These are phyloP conservation scores for Venturiaceae sp. DNA, from an alignment of 2,329 filamentous ascomycete genomes.

Conservation along the genomic window DNA sequence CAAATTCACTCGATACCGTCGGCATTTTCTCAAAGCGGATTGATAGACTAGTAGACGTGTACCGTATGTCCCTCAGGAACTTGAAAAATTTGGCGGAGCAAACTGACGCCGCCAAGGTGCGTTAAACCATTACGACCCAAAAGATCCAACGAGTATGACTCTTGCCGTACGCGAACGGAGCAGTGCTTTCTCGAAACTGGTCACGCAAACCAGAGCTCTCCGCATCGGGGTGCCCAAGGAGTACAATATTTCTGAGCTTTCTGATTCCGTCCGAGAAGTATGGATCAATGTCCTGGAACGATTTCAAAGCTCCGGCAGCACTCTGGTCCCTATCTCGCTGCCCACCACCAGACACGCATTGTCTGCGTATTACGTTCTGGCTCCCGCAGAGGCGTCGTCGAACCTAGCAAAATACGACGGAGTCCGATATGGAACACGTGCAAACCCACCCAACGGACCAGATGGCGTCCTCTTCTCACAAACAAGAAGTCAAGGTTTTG, in stretches of 20 bases:
- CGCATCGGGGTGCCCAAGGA: constrained; percentile 54
- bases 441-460: constrained; percentile 42
- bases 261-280: constrained; percentile 54
- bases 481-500: constrained; percentile 41
- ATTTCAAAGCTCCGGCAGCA: constrained; percentile 57
- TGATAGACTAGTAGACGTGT: background rate
- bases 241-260: constrained; percentile 81
- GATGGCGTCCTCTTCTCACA: constrained; percentile 30
- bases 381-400: constrained; percentile 88
- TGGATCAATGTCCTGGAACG: constrained; percentile 56
- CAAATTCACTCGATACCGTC: constrained; percentile 86
- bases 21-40: constrained; percentile 52
- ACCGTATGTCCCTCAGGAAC: background rate
- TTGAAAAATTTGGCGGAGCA: too few relatives aligned
- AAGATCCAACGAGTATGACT: constrained; percentile 67
- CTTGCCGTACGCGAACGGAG: constrained; percentile 40
- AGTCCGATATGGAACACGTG: constrained; percentile 71
- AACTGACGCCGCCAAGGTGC: background rate
- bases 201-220: background rate
- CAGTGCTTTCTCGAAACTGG: constrained; percentile 8
- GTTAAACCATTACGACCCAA: constrained; percentile 51
- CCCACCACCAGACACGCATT: constrained; percentile 78
- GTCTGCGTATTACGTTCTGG: constrained; percentile 90
- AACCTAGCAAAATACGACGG: constrained; percentile 97
- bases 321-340: constrained; percentile 66